phyloP scores from a whole-genome alignment of 2,329 filamentous ascomycete genomes.

The Colletotrichum simmondsii region DNA sequence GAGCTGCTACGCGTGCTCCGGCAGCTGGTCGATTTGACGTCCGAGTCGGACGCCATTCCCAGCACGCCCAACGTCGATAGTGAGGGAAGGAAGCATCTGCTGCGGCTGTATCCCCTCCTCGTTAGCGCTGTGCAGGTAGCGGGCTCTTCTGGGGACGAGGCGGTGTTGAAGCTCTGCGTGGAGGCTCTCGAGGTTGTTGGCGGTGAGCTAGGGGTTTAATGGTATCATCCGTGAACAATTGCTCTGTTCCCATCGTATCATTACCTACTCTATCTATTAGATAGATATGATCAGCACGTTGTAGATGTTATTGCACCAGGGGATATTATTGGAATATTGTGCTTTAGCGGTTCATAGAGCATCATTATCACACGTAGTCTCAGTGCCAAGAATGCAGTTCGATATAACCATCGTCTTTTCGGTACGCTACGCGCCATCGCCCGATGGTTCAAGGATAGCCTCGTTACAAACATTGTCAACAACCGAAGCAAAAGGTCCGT shows the following conservation, averaged over 20 bases:
- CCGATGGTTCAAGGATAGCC: neutral
- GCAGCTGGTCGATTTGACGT: slow-evolving; percentile 73
- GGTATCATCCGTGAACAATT: too few relatives aligned
- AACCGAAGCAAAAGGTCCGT: neutral
- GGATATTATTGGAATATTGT: neutral
- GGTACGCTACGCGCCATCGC: neutral
- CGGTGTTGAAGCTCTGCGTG: slow-evolving; percentile 67
- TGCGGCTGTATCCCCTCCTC: slow-evolving; percentile 83
- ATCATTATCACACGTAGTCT: neutral
- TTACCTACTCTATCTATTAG: neutral
- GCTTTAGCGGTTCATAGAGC: neutral
- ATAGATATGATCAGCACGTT: neutral
- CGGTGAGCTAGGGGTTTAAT: slow-evolving; percentile 49
- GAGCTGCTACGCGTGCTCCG: slow-evolving; percentile 81
- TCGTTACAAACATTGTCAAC: neutral
- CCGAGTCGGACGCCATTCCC: slow-evolving; percentile 77
- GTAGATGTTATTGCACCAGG: neutral
- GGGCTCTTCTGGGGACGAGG: slow-evolving; percentile 67
- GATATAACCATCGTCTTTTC: neutral
- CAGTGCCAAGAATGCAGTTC: neutral
- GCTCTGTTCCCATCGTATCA: slow-evolving; percentile 10
- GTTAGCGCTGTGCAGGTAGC: slow-evolving; percentile 71
- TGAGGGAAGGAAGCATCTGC: slow-evolving; percentile 77
- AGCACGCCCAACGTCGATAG: slow-evolving; percentile 62
- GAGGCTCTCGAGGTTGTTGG: slow-evolving; percentile 73